Evolutionary conservation across 2,329 filamentous ascomycete genomes (phyloP), one percentile per base, ranked within the genome.

Genomic region (Fusarium pseudocircinatum): DNA sequence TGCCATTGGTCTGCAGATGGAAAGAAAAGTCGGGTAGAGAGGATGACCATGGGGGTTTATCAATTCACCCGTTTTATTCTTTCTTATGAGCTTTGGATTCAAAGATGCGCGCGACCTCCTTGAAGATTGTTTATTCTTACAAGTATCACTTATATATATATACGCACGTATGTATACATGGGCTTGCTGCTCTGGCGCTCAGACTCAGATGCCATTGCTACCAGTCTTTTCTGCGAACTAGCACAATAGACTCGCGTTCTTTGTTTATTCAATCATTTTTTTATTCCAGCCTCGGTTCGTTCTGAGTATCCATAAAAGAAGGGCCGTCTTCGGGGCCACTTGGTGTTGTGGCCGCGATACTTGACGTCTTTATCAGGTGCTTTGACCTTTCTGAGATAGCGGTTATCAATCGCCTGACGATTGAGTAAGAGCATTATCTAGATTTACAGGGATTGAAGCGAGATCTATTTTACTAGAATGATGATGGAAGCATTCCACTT

Each of bases 221-320:
- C 44, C 46, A 60, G 61, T 67, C 64, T 67, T 58, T 67, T 67
- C 63, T 67, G 60, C 65, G 39, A 52, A 50, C 26, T 16, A 40
- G 70, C 61, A 70, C 42, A 73, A 73, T 70, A 73, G 70, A 73
- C 47, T 67, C 68, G 54, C 34, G 49, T 53, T 71, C 37, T 67
- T 58, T 62, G 58, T 53, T 52, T 39, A 58, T 54, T 30, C 42
- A 58, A 63, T 28, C 14, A 14, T 28, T 22, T 16, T 28, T 24
- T 28, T 12, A 34, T 52, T 16, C 44, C 36, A 16, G 22, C 26
- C 26, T 36, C 26, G 36, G 26, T 54, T 36, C 36, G 16, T 39
- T 3, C 7, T 30, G 24, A 24, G 44, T 60, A 37, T 32, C 47
- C 67, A 53, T 42, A 60, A 42, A 56, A 63, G 43, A 73, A 67